phyloP scores from a whole-genome alignment of 768 basidiomycete genomes.

The Psilocybe cubensis region DNA sequence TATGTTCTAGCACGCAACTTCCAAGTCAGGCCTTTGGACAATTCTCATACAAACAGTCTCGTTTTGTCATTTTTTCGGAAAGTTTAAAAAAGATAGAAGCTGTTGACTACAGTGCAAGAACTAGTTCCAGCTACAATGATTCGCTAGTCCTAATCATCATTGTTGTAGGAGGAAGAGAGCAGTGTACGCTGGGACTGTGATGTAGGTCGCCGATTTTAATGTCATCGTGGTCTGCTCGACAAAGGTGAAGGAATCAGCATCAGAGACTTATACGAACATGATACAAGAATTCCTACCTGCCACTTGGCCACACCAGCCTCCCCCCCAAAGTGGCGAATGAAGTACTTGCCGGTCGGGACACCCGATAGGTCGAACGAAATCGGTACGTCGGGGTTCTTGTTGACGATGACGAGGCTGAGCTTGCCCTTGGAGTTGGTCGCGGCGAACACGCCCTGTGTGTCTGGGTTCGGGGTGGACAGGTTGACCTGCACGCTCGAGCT shows the following conservation, averaged over 20 bases:
- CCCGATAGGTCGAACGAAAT: constrained; percentile 44
- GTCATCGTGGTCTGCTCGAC: constrained; percentile 35
- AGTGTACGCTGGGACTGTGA: constrained; percentile 40
- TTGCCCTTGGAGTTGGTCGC: constrained; percentile 38
- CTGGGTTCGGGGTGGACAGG: constrained; percentile 40
- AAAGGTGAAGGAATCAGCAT: background rate
- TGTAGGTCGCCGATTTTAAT: constrained; percentile 31
- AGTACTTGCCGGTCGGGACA: constrained; percentile 52
- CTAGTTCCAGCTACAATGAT: too few relatives aligned
- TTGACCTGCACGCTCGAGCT: constrained; percentile 47
- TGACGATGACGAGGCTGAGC: constrained; percentile 50
- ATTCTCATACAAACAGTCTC: too few relatives aligned
- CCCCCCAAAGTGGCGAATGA: constrained; percentile 61
- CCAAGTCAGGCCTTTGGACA: too few relatives aligned
- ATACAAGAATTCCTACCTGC: constrained; percentile 40
- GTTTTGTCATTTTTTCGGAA: too few relatives aligned
- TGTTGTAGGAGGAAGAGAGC: constrained; percentile 39
- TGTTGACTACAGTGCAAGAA: too few relatives aligned
- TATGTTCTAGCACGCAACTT: too few relatives aligned
- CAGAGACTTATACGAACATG: background rate
- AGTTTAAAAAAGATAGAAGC: too few relatives aligned
- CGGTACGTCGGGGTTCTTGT: constrained; percentile 48
- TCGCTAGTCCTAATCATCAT: constrained; percentile 1
- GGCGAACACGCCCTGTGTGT: constrained; percentile 51
- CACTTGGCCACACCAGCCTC: constrained; percentile 55